Base-by-base conservation (phyloP, 306 rosid species). In the Arachis stenosperma region DNA sequence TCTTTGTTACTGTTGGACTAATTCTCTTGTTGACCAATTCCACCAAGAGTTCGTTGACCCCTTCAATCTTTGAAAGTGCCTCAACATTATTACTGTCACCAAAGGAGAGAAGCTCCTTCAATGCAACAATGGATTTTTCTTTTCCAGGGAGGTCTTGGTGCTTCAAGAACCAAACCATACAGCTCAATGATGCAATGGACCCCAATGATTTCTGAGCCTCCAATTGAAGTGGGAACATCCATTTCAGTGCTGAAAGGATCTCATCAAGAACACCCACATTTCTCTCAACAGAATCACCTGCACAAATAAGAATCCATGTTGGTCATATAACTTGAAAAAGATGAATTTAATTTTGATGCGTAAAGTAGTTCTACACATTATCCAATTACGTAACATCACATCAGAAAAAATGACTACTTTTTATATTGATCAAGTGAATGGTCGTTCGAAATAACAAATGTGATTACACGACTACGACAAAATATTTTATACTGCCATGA, bases 81-180 rank as follows among this genome's bases (percentile, higher is more conserved):
- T 88, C 86, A 39, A 80, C 75, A 67, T 68, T 69, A 0, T 79
- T 47, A 9, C 60, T 78, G 43, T 81, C 92, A 36, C 85, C 83
- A 67, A 67, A 75, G 0, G 87, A 75, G 36, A 90, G 81, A 72
- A 90, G 87, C 88, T 88, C 90, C 12, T 55, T 66, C 65, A 90
- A 53, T 56, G 80, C 90, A 52, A 75, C 54, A 44, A 88, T 80
- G 9, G 93, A 82, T 17, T 86, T 83, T 42, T 86, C 86, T 82
- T 84, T 88, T 39, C 81, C 78, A 6, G 71, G 65, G 14, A 83
- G 73, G 84, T 82, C 88, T 63, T 79, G 76, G 56, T 71, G 81
- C 65, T 79, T 62, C 70, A 90, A 78, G 74, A 90, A 83, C 91
- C 84, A 79, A 68, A 88, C 79, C 86, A 90, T 73, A 87, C 91